Evolutionary conservation across 495 filamentous ascomycete genomes (phyloP), one percentile per base, ranked within the genome.

Genomic region (Pyronema omphalodes): DNA sequence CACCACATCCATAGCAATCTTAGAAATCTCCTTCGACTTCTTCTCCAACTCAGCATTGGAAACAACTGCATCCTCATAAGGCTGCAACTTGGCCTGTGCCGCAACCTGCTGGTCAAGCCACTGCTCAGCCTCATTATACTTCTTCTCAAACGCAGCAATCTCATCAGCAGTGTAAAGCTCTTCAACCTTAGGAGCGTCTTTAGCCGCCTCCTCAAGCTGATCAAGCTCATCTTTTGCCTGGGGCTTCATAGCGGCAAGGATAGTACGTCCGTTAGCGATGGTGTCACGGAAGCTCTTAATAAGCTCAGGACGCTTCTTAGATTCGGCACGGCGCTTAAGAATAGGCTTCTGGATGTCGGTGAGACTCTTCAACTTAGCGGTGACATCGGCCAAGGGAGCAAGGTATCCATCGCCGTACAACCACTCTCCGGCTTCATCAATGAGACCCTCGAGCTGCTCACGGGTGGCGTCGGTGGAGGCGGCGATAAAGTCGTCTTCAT

Each of bases 391-490:
- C 18, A 77, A 78, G 39, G 76, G 70, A 0, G 91, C 87, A 51
- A 84, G 76, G 6, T 76, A 78, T 43, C 89, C 87, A 51, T 88
- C 86, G 37, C 74, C 83, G 64, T 94, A 93, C 35, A 98, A 76
- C 89, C 91, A 96, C 37, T 94, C 86, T 55, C 82, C 82, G 9
- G 81, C 76, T 14, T 76, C 77, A 35, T 73, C 74, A 40, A 80
- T 71, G 60, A 78, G 78, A 53, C 77, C 69, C 58, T 81, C 75
- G 9, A 96, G 76, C 23, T 62, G 60, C 3, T 70, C 63, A 34
- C 84, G 73, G 56, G 84, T 75, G 17, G 75, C 74, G 1, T 73
- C 66, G 44, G 80, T 88, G 44, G 87, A 78, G 9, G 74, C 78
- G 9, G 70, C 73, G 40, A 81, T 69, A 67, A 95, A 95, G 12